Evolutionary conservation across 257 asterid genomes (phyloP), one percentile per base, ranked within the genome.

Genomic region (Buddleja alternifolia): DNA sequence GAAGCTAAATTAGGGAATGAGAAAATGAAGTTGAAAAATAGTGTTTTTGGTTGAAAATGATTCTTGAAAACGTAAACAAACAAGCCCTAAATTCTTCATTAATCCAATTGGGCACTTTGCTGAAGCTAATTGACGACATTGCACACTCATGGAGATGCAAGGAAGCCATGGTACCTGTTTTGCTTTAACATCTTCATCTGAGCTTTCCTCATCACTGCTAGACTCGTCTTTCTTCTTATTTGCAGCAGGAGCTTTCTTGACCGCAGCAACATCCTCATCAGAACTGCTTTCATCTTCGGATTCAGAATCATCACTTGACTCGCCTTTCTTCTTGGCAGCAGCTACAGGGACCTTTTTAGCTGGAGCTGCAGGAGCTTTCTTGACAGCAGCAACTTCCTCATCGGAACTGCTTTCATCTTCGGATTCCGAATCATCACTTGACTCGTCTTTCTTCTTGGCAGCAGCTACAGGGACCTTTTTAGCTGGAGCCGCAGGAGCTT

Each of bases 261-360:
- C 48, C 16, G 61, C 68, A 42, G 73, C 53, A 50, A 50, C 75
- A 40, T 75, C 81, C 32, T 77, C 78, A 25, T 80, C 88, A 4
- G 88, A 74, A 67, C 70, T 56, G 62, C 71, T 64, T 16, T 77
- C 85, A 57, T 73, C 80, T 12, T 76, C 85, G 16, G 84, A 77
- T 34, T 70, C 78, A n/a, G n/a, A 79, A 1, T 78, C 90, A 47
- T 62, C 83, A 51, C 59, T 66, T 4, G 74, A 40, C 3, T 70
- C 64, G 23, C 39, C 80, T 55, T 76, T 73, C 57, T 70, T 76
- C 73, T 54, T 36, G 2, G 20, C n/a, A 56, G 59, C 70, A 42
- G 60, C 60, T 24, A 23, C 68, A 17, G 70, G 44, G 39, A 24
- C 63, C 44, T 45, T 42, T 32, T 60, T 70, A 50, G 51, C 61